Evolutionary conservation across 345 rosid species (phyloP), one percentile per base, ranked within the genome.

Genomic region (Acer saccharum): DNA sequence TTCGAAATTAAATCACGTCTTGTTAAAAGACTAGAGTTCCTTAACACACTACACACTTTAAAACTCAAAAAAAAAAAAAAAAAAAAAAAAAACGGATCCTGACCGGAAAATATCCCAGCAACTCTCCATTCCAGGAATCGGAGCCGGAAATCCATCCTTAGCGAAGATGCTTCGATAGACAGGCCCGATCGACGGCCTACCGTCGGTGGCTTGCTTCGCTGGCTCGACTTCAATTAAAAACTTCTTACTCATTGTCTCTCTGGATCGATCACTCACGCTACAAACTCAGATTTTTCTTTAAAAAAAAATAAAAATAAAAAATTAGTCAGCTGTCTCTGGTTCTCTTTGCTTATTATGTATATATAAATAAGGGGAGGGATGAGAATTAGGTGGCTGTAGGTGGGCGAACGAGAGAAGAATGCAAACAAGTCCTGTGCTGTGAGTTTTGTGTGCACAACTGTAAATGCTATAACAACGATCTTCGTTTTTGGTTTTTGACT

Each of bases 51-150:
- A 43, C 10, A 43, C 46, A 8, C 35, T 2, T 43, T 43, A 43
- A 43, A 43, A 43, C 46, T 43, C 46, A 2, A 8, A 9, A 43
- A 9, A 46, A 46, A 1, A 44, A 44, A 44, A 43, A 43, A 43
- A 43, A 11, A 69, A 3, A 72, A 48, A 77, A 25, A 29, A 7
- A 4, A 8, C 2, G 23, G 68, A 70, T 60, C 21, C 86, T 62
- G n/a, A 95, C 99, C 98, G 90, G 82, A 96, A 96, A 84, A 94
- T 80, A 72, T 94, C 98, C 99, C 99, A 96, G 87, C 97, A 96
- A 78, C 93, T 86, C 4, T 94, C 90, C 88, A 94, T 58, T 18
- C 97, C 98, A 1, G 87, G 83, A 68, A 88, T 76, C 20, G 97
- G 95, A 29, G 87, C 71, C n/a, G 98, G 97, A 74, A 91, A 92